phyloP scores from a whole-genome alignment of 345 rosid genomes.

The Anastatica hierochuntica region DNA sequence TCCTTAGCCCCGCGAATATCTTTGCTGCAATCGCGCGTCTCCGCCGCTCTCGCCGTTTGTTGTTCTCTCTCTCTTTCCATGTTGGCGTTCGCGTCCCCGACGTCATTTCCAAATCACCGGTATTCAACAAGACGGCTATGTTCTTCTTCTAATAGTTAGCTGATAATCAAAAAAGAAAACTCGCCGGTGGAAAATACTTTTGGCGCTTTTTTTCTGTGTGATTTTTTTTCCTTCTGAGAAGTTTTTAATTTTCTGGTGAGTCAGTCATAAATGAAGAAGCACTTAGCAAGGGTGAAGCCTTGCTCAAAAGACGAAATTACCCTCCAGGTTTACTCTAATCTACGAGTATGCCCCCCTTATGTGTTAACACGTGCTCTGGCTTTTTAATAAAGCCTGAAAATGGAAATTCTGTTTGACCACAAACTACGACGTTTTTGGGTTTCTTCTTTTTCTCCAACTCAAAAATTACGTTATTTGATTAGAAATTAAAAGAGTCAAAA shows the following conservation, averaged over 20 bases:
- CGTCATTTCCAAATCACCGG: conserved; percentile 41
- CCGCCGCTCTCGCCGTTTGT: conserved; percentile 81
- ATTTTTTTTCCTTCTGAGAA: neutral
- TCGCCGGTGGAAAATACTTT: conserved; percentile 8
- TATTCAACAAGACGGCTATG: conserved; percentile 2
- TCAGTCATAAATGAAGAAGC: conserved; percentile 25
- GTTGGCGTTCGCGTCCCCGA: conserved; percentile 91
- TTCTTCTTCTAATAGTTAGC: neutral
- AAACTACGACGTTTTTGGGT: conserved; percentile 1
- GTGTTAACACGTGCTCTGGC: conserved; percentile 61
- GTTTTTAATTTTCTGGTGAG: conserved; percentile 8
- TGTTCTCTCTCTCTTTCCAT: conserved; percentile 98
- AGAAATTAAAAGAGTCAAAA: conserved; percentile 9
- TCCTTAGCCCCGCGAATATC: conserved; percentile 78
- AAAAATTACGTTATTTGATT: no score
- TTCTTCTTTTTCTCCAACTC: neutral
- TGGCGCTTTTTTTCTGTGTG: conserved; percentile 18
- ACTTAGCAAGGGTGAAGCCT: conserved; percentile 4
- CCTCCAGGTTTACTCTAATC: no score
- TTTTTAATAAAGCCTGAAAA: conserved; percentile 23
- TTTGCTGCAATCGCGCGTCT: conserved; percentile 93
- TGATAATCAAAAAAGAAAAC: neutral
- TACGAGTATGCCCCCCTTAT: neutral
- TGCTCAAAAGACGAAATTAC: neutral
- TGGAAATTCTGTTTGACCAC: neutral